phyloP scores from a whole-genome alignment of 495 filamentous ascomycete genomes.

The Aspergillus funiculosus region DNA sequence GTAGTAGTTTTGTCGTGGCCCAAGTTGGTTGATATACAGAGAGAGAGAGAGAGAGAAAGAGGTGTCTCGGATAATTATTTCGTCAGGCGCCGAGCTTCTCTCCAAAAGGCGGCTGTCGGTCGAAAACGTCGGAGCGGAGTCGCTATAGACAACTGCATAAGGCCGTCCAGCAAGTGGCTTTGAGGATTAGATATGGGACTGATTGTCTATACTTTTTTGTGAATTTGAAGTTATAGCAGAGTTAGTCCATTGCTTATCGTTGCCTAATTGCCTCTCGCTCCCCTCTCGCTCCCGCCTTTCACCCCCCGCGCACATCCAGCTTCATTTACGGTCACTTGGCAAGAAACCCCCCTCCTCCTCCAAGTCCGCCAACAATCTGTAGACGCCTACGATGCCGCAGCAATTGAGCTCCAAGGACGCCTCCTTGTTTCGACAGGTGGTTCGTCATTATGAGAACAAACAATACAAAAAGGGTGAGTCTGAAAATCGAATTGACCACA shows the following conservation, averaged over 20 bases:
- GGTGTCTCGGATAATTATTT: slow-evolving; percentile 19
- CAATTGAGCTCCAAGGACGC: slow-evolving; percentile 82
- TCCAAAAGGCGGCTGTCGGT: slow-evolving; percentile 5
- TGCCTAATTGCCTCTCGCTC: slow-evolving; percentile 16
- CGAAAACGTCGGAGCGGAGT: background rate
- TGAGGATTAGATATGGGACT: background rate
- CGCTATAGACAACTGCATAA: background rate
- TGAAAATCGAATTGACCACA: slow-evolving; percentile 8
- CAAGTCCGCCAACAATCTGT: slow-evolving; percentile 24
- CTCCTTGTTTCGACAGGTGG: slow-evolving; percentile 86
- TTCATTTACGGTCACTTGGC: slow-evolving; percentile 28
- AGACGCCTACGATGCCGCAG: slow-evolving; percentile 62
- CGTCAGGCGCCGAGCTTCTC: slow-evolving; percentile 9
- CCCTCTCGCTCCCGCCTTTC: slow-evolving; percentile 6
- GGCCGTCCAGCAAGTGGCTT: slow-evolving; percentile 2
- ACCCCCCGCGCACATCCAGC: slow-evolving; percentile 40
- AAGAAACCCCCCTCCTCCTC: slow-evolving; percentile 17
- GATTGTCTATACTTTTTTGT: background rate
- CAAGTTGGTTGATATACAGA: too few species aligned
- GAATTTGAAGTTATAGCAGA: slow-evolving; percentile 4
- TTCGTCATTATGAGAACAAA: slow-evolving; percentile 94
- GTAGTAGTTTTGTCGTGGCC: slow-evolving; percentile 1
- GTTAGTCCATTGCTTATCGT: slow-evolving; percentile 20
- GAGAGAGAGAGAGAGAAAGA: background rate
- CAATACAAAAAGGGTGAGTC: slow-evolving; percentile 87